phyloP scores from a whole-genome alignment of 495 filamentous ascomycete genomes.

The Acidiella bohemica region DNA sequence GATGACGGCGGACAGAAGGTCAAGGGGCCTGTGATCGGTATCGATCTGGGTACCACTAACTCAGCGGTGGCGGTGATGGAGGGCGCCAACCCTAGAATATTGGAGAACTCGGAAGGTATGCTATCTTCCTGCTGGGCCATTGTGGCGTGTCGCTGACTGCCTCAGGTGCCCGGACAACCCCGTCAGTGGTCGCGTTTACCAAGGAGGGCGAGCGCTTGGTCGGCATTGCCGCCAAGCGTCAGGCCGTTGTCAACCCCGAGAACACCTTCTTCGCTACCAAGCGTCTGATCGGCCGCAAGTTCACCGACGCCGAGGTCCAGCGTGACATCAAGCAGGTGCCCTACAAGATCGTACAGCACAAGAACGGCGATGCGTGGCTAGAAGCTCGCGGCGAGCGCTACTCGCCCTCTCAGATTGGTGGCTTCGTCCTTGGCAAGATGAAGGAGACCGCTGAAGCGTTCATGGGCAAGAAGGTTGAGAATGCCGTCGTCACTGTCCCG shows the following conservation, averaged over 20 bases:
- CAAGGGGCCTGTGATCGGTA: slow-evolving; percentile 93
- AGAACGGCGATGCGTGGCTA: slow-evolving; percentile 96
- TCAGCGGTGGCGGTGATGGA: slow-evolving; percentile 97
- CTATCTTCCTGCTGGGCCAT: slow-evolving; percentile 13
- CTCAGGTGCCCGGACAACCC: slow-evolving; percentile 83
- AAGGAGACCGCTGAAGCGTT: slow-evolving; percentile 94
- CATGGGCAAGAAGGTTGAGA: slow-evolving; percentile 88
- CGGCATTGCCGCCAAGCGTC: slow-evolving; percentile 96
- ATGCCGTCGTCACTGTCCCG: slow-evolving; percentile 93
- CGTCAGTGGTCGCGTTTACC: slow-evolving; percentile 92
- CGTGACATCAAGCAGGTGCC: slow-evolving; percentile 96
- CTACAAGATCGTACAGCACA: slow-evolving; percentile 98
- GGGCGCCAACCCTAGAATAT: slow-evolving; percentile 86
- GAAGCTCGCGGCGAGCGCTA: slow-evolving; percentile 93
- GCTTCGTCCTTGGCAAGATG: slow-evolving; percentile 97
- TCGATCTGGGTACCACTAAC: slow-evolving; percentile 98
- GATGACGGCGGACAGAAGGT: slow-evolving; percentile 68
- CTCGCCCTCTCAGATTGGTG: slow-evolving; percentile 96
- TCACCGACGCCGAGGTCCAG: slow-evolving; percentile 90
- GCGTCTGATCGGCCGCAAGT: slow-evolving; percentile 98
- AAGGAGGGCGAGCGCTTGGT: slow-evolving; percentile 95
- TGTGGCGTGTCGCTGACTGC: not conserved
- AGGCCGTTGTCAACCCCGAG: slow-evolving; percentile 97
- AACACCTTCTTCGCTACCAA: slow-evolving; percentile 99
- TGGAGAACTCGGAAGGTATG: slow-evolving; percentile 91